Conservation (phyloP, 306 rosid genomes). For the Trifolium dubium region DNA sequence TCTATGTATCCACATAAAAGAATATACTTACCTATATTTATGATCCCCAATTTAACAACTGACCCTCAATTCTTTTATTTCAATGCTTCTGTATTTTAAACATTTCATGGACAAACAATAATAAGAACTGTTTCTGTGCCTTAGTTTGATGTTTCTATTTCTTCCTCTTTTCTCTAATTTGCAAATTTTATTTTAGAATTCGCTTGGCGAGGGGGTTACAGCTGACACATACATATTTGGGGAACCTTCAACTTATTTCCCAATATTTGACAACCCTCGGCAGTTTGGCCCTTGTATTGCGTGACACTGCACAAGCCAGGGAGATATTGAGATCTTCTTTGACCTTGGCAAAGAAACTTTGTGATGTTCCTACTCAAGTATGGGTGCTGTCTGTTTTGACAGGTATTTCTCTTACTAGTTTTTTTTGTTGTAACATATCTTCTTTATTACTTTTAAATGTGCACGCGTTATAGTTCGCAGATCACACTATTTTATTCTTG, state of each 20-base stretch:
- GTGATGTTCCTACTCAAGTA: conserved; percentile 89
- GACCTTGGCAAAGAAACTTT: conserved; percentile 96
- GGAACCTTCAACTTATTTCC: conserved; percentile 94
- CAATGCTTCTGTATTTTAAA: neutral
- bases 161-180: conserved; percentile 33
- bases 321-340: conserved; percentile 93
- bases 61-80: neutral
- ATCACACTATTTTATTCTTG: conserved; percentile 12
- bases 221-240: conserved; percentile 84
- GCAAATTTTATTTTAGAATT: conserved; percentile 63
- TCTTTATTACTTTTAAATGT: conserved; percentile 16
- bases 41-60: neutral
- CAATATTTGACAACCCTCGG: conserved; percentile 95
- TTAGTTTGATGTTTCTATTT: conserved; percentile 33
- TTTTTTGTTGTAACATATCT: conserved; percentile 25
- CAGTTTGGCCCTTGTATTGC: conserved; percentile 88
- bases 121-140: conserved; percentile 32
- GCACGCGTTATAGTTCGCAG: neutral
- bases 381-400: conserved; percentile 96
- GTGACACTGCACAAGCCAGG: conserved; percentile 88
- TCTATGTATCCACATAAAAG: neutral
- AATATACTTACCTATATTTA: neutral
- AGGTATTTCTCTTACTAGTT: conserved; percentile 51
- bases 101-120: conserved; percentile 22
- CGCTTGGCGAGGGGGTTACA: conserved; percentile 96